Evolutionary conservation across 2,329 filamentous ascomycete species (phyloP).

Genomic region (Fusarium sp.): DNA sequence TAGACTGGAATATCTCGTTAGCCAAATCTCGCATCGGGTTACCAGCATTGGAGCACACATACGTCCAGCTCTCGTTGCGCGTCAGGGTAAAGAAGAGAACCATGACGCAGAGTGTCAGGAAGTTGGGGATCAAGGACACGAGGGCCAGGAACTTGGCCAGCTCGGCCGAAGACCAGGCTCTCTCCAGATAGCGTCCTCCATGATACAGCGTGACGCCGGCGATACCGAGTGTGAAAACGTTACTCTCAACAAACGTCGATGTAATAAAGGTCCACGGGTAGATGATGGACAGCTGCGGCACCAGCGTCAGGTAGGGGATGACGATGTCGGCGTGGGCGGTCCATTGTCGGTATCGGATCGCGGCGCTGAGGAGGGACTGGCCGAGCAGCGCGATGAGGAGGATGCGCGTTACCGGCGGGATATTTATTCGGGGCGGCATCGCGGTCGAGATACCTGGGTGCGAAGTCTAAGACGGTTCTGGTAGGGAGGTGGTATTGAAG

Average conservation of each 20-base stretch:
- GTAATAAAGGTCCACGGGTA: slow-evolving; percentile 95
- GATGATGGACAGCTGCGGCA: slow-evolving; percentile 84
- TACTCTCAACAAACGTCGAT: slow-evolving; percentile 90
- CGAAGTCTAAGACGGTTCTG: slow-evolving; percentile 12
- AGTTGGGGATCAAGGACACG: slow-evolving; percentile 82
- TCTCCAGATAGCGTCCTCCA: slow-evolving; percentile 93
- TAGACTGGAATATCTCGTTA: slow-evolving; percentile 60
- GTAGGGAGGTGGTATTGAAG: slow-evolving; percentile 12
- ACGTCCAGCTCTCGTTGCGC: slow-evolving; percentile 76
- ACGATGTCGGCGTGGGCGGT: slow-evolving; percentile 72
- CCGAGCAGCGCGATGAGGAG: slow-evolving; percentile 79
- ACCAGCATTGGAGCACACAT: slow-evolving; percentile 52
- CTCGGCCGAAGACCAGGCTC: slow-evolving; percentile 93
- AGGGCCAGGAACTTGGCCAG: slow-evolving; percentile 91
- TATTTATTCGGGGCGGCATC: slow-evolving; percentile 88
- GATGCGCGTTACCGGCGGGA: slow-evolving; percentile 89
- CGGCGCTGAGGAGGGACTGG: slow-evolving; percentile 85
- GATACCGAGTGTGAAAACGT: slow-evolving; percentile 85
- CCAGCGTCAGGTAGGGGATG: slow-evolving; percentile 87
- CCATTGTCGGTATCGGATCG: slow-evolving; percentile 80
- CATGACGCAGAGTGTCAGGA: slow-evolving; percentile 78
- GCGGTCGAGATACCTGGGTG: slow-evolving; percentile 41
- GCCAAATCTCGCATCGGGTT: background rate
- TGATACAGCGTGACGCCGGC: slow-evolving; percentile 86
- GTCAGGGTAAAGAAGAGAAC: slow-evolving; percentile 79